Base-by-base conservation (phyloP, 1,284 basidiomycete species). In the Rhodotorula sp. region DNA sequence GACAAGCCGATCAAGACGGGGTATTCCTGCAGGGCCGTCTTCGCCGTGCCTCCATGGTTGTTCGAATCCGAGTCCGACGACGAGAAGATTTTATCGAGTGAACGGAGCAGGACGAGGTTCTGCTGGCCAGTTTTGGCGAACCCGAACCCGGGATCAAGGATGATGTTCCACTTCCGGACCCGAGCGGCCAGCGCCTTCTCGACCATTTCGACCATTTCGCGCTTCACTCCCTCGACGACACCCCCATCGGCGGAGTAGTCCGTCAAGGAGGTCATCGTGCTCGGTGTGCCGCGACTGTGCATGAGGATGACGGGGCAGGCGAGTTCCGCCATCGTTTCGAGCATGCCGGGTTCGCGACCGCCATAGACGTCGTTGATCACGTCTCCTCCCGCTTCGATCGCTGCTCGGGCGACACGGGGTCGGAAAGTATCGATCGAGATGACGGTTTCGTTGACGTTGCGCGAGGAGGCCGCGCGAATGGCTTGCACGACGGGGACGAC, bases 351-450 rank as follows among this genome's bases (percentile, higher is more conserved):
- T 0, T 91, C 91, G 18, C 85, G 84, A 71, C 93, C 91, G 1
- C 89, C 90, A 71, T 90, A 87, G 0, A 99, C 93, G 77, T 99
- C 95, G 81, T 99, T 98, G 83, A 99, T 91, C 79, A 93, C 91
- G 77, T 89, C 91, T 17, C 92, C 95, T 0, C 96, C 95, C 0
- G 91, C 93, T 8, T 83, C 81, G 10, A 97, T 83, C 0, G 92
- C 90, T 0, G 86, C 86, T 64, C 85, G 82, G 0, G 95, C 94
- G 0, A 99, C 95, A 1, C 86, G 83, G 49, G 88, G 85, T 7
- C 95, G 89, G 84, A 96, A 98, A 0, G 96, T 98, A 80, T 99
- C 95, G 53, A 99, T 84, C 66, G 91, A 95, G 76, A 99, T 87
- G 0, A 59, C 57, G 89, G 49, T 51, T n/a, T n/a, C 49, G n/a